Evolutionary conservation across 2,329 filamentous ascomycete species (phyloP).

Genomic region (Orbilia quercus): DNA sequence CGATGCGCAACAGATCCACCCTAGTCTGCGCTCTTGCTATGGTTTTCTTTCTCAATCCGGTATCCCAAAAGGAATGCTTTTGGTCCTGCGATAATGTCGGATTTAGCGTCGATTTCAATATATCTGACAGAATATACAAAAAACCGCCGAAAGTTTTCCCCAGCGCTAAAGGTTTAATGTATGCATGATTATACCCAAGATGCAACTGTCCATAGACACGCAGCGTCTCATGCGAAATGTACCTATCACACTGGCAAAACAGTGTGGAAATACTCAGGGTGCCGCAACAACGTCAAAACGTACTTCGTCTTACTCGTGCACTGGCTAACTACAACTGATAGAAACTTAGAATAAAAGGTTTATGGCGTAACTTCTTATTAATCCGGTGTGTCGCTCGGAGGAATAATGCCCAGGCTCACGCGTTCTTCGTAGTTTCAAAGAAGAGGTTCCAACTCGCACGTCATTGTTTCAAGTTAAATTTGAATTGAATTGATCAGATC

Average conservation of each 20-base stretch:
- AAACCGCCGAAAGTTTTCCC: neutral
- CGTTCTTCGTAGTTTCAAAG: constrained; percentile 33
- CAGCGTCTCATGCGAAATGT: constrained; percentile 28
- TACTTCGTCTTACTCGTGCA: constrained; percentile 44
- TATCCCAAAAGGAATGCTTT: neutral
- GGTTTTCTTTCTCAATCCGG: constrained; percentile 43
- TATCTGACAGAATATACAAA: too few species aligned
- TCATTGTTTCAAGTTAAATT: constrained; percentile 56
- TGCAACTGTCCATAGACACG: constrained; percentile 10
- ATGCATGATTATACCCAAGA: neutral
- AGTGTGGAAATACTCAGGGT: constrained; percentile 47
- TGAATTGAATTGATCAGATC: constrained; percentile 30
- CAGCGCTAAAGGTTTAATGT: neutral
- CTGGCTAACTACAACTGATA: constrained; percentile 7
- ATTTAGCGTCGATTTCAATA: constrained; percentile 30
- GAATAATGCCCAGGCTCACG: constrained; percentile 24
- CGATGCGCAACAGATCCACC: constrained; percentile 14
- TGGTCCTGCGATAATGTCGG: neutral
- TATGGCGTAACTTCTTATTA: constrained; percentile 39
- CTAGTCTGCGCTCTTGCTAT: constrained; percentile 26
- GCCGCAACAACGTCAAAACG: constrained; percentile 35
- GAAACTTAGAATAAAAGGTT: constrained; percentile 1
- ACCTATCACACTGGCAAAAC: constrained; percentile 37
- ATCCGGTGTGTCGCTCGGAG: constrained; percentile 22
- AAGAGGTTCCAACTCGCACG: constrained; percentile 44